phyloP scores from a whole-genome alignment of 164 flowering plant species.

The Pachysandra terminalis region DNA sequence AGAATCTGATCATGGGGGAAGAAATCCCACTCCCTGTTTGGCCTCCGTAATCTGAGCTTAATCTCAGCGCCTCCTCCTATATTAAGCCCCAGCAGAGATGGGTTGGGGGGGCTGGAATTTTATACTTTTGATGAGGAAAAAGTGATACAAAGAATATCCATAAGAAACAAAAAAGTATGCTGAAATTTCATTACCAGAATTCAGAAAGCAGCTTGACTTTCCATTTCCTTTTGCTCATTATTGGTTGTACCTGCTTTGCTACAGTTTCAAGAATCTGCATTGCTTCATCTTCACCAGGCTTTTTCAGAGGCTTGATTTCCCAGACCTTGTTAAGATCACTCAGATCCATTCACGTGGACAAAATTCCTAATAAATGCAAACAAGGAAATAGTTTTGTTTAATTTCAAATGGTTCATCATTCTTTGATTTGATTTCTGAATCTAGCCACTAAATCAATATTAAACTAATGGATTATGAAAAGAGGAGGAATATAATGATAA shows the following conservation, averaged over 20 bases:
- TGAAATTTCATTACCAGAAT: conserved; percentile 35
- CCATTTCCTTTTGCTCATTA: conserved; percentile 67
- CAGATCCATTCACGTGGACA: conserved; percentile 29
- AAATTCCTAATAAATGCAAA: too few relatives aligned
- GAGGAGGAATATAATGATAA: too few relatives aligned
- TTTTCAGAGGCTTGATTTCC: conserved; percentile 61
- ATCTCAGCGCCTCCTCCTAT: conserved; percentile 53
- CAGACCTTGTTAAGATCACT: conserved; percentile 64
- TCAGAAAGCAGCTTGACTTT: conserved; percentile 72
- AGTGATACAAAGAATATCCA: not conserved
- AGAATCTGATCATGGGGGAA: conserved; percentile 52
- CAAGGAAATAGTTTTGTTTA: too few relatives aligned
- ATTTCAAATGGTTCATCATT: too few relatives aligned
- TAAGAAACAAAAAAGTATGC: not conserved
- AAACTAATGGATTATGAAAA: too few relatives aligned
- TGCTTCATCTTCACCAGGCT: conserved; percentile 52
- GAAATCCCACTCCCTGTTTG: conserved; percentile 53
- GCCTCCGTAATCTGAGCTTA: conserved; percentile 62
- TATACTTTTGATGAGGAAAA: not conserved
- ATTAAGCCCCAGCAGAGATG: conserved; percentile 56
- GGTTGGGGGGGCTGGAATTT: conserved; percentile 46
- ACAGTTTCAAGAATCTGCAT: conserved; percentile 44
- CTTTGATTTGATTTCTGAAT: too few relatives aligned
- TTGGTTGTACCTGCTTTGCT: conserved; percentile 71
- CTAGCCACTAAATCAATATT: too few relatives aligned